Evolutionary conservation across 2,329 filamentous ascomycete species (phyloP), one percentile per base, ranked within the genome.

Genomic region (Ceratocystis cacaofunesta): DNA sequence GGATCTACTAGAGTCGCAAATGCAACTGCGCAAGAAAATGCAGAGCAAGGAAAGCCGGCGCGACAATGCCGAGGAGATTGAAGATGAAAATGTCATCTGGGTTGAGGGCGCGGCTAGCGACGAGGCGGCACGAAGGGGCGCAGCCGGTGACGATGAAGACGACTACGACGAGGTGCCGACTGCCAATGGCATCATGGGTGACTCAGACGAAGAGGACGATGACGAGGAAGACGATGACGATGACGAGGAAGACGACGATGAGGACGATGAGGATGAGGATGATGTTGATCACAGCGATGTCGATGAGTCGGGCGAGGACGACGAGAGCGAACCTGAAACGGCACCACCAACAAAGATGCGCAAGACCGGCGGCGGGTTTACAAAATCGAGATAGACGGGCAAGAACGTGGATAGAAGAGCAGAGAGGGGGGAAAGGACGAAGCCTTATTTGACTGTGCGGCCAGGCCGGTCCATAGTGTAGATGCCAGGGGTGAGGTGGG

Each of bases 1-100:
- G 41, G 92, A 97, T 73, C 90, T 99, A 84, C 81, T 97, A 61
- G 88, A 94, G 71, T 87, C 90, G 5, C 94, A 99, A 76, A 86
- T 97, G 74, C 85, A 89, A 71, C 78, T 96, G 70, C 82, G 94
- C 62, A 85, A 84, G 65, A 83, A 82, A 68, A 84, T 91, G 75
- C 84, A 87, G 71, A 62, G 68, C 60, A 67, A 65, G 63, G 64
- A 67, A 48, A 57, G 50, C 6, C 80, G 75, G 68, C 73, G 67
- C 68, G 72, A 65, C 69, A 73, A 69, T 66, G 71, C 68, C 19
- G 78, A 78, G 60, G 77, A 79, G 19, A 78, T 78, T 48, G 78
- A 79, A 1, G 79, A 81, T 6, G 78, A 80, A n/a, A 80, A 90
- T 69, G 84, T 95, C 3, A 87, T 96, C 63, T 96, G 94, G 73